phyloP scores from a whole-genome alignment of 306 rosid species.

The Citrullus amarus region DNA sequence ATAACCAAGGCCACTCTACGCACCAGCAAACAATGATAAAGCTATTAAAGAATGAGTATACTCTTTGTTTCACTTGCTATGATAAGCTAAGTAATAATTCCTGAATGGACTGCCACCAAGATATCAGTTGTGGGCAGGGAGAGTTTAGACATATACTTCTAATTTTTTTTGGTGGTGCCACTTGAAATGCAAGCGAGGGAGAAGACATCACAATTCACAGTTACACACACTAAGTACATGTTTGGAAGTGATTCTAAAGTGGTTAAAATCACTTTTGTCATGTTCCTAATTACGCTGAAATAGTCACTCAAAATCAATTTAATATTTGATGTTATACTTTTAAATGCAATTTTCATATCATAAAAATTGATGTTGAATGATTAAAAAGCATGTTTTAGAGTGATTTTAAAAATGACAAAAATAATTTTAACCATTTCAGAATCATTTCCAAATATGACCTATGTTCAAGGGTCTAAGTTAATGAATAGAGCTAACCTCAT shows the following conservation, averaged over 20 bases:
- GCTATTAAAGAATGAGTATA: not conserved
- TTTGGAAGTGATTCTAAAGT: too few relatives aligned
- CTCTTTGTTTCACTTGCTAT: not conserved
- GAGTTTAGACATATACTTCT: not conserved
- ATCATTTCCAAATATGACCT: too few relatives aligned
- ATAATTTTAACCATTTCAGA: too few relatives aligned
- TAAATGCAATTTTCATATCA: too few relatives aligned
- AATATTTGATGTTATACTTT: too few relatives aligned
- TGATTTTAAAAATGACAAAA: too few relatives aligned
- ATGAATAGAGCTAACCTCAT: conserved; percentile 46
- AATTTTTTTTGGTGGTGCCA: not conserved
- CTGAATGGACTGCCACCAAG: not conserved
- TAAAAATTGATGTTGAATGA: too few relatives aligned
- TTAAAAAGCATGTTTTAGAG: too few relatives aligned
- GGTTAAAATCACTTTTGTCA: too few relatives aligned
- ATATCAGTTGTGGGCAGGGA: not conserved
- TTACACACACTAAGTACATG: not conserved
- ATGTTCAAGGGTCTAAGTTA: not conserved
- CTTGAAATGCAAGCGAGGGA: not conserved
- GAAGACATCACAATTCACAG: not conserved
- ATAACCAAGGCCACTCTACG: not conserved
- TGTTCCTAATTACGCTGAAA: too few relatives aligned
- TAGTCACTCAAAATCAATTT: too few relatives aligned
- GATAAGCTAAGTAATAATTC: not conserved
- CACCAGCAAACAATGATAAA: not conserved